phyloP scores from a whole-genome alignment of 208 protist genomes.

The Zelonia costaricensis region DNA sequence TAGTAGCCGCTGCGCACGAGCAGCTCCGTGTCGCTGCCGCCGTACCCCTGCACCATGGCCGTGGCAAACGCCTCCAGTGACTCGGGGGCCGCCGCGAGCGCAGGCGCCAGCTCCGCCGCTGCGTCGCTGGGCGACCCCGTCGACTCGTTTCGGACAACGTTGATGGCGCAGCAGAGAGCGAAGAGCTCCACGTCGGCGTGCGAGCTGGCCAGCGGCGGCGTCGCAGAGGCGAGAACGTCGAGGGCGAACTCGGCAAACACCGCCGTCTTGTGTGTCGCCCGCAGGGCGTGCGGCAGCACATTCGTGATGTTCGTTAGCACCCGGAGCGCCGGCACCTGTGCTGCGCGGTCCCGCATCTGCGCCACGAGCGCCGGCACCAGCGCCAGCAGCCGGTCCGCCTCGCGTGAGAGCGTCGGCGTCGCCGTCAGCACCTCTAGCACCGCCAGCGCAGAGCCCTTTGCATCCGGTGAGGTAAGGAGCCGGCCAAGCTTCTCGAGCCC shows the following conservation, averaged over 20 bases:
- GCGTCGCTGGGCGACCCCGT: not conserved
- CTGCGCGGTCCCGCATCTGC: not conserved
- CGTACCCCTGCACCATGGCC: constrained; percentile 41
- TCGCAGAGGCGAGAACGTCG: not conserved
- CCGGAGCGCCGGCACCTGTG: constrained; percentile 29
- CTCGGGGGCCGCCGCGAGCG: not conserved
- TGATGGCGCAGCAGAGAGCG: constrained; percentile 69
- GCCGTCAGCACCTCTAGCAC: constrained; percentile 55
- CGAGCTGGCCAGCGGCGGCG: not conserved
- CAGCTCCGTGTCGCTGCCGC: constrained; percentile 40
- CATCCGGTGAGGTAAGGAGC: constrained; percentile 1
- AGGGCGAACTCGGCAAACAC: constrained; percentile 1
- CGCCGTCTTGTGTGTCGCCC: not conserved
- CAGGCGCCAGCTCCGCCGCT: constrained; percentile 3
- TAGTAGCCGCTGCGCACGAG: constrained; percentile 82
- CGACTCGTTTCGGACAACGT: constrained; percentile 71
- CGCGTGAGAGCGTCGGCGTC: constrained; percentile 8
- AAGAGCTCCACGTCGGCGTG: constrained; percentile 46
- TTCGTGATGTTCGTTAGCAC: constrained; percentile 73
- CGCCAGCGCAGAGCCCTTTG: constrained; percentile 6
- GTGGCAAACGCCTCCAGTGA: constrained; percentile 10
- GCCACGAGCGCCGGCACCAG: constrained; percentile 17
- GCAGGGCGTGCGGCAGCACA: constrained; percentile 24
- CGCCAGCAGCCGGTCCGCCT: constrained; percentile 2
- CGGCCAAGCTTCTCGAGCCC: constrained; percentile 34